Conservation (phyloP, 2,329 filamentous ascomycete species). For the Alternaria sp. region DNA sequence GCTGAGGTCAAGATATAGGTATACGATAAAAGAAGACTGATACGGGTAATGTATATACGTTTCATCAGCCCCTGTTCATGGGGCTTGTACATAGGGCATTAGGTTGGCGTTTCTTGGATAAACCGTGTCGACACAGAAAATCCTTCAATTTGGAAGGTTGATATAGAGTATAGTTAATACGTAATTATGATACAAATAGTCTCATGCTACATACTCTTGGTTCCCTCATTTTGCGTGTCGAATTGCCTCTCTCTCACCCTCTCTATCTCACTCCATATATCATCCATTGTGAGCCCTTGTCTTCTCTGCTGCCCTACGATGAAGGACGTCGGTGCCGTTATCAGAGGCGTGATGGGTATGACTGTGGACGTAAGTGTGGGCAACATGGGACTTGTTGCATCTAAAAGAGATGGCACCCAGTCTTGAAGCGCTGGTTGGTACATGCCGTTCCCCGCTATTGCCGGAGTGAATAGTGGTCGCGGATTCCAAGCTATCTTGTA, state of each 20-base stretch:
- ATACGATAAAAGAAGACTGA: neutral
- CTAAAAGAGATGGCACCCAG: neutral
- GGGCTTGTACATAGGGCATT: constrained; percentile 5
- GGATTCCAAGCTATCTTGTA: constrained; percentile 9
- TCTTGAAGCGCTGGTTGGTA: constrained; percentile 6
- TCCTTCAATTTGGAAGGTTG: constrained; percentile 5
- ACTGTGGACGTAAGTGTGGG: neutral
- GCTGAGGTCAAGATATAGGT: constrained; percentile 64
- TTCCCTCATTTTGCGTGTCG: neutral
- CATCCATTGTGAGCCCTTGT: neutral
- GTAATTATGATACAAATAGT: neutral
- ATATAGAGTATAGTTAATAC: constrained; percentile 3
- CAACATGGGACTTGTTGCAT: neutral
- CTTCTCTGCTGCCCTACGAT: neutral
- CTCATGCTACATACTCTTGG: neutral
- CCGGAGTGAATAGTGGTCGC: constrained; percentile 14
- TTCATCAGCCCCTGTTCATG: neutral
- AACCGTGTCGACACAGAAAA: neutral
- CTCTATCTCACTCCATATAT: neutral
- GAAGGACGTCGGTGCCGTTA: neutral
- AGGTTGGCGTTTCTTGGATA: neutral
- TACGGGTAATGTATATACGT: constrained; percentile 5
- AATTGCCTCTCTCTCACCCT: neutral
- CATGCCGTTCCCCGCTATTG: neutral
- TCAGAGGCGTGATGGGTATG: neutral